A percentile compares a stretch with the other conserved stretches of the same genome.
phyloP scores from a whole-genome alignment of 345 rosid species.

The Excoecaria cochinchinensis region DNA sequence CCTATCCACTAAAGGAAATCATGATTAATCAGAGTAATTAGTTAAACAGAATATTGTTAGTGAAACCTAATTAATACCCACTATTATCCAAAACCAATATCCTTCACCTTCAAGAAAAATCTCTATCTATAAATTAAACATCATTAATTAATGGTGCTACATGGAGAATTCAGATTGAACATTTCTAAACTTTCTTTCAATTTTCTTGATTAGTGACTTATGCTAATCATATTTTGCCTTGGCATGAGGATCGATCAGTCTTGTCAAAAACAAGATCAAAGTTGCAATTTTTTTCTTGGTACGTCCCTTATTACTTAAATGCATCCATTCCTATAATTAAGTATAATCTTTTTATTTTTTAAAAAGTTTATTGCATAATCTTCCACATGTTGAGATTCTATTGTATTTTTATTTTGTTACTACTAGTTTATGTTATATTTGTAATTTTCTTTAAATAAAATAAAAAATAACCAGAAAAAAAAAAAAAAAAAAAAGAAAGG shows the following conservation, averaged over 20 bases:
- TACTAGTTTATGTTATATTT: too few species aligned
- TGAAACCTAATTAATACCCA: constrained; percentile 4
- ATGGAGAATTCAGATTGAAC: not conserved
- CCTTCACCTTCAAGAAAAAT: not conserved
- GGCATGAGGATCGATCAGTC: not conserved
- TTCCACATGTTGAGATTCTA: too few species aligned
- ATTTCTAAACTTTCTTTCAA: not conserved
- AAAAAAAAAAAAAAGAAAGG: too few species aligned
- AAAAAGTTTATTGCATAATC: too few species aligned
- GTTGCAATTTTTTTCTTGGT: not conserved
- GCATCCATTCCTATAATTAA: too few species aligned
- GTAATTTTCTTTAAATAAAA: too few species aligned
- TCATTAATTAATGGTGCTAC: not conserved
- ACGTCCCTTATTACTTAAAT: not conserved
- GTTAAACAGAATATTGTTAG: not conserved
- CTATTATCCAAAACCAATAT: not conserved
- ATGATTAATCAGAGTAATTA: constrained; percentile 14
- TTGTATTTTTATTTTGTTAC: too few species aligned
- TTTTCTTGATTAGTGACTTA: not conserved
- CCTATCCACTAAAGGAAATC: not conserved
- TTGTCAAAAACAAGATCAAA: not conserved
- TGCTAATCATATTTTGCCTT: not conserved
- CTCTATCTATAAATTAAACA: not conserved
- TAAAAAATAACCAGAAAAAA: too few species aligned
- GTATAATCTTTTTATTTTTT: too few species aligned